Percentiles rank a stretch among this genome's conserved stretches.
Conservation (phyloP, 176 grass and related monocot genomes). For the Carex myosuroides region DNA sequence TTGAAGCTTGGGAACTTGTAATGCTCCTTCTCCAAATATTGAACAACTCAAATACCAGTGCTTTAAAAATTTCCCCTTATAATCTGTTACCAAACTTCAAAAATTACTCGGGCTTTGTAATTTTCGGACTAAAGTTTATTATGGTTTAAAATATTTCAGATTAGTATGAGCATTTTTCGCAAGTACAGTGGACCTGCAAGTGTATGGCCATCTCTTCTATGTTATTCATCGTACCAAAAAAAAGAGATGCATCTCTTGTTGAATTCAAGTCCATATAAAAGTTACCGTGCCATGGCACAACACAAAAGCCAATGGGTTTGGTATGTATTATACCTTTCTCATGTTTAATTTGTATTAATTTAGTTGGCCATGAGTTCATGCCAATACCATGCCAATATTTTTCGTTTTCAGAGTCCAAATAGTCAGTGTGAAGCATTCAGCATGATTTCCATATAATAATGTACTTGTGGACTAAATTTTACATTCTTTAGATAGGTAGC, state of each 20-base stretch:
- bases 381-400: neutral
- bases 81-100: neutral
- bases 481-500: too few species aligned
- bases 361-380: neutral
- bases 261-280: slow-evolving; percentile 1
- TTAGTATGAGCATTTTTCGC: slow-evolving; percentile 17
- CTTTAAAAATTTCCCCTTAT: neutral
- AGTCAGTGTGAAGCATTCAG: too few species aligned
- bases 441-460: too few species aligned
- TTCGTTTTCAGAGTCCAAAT: too few species aligned
- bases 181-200: slow-evolving; percentile 11
- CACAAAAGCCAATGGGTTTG: slow-evolving; percentile 24
- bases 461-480: too few species aligned
- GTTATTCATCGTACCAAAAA: neutral
- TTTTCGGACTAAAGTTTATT: neutral
- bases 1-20: slow-evolving; percentile 84
- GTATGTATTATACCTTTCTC: neutral
- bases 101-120: neutral
- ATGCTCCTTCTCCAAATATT: slow-evolving; percentile 22
- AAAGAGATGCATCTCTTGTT: slow-evolving; percentile 19
- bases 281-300: slow-evolving; percentile 1
- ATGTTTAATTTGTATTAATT: neutral
- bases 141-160: slow-evolving; percentile 9
- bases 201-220: slow-evolving; percentile 16
- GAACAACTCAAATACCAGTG: neutral